A percentile compares a stretch with the other conserved stretches of the same genome.
phyloP scores from a whole-genome alignment of 805 yeast species.

The Saturnispora quitensis region DNA sequence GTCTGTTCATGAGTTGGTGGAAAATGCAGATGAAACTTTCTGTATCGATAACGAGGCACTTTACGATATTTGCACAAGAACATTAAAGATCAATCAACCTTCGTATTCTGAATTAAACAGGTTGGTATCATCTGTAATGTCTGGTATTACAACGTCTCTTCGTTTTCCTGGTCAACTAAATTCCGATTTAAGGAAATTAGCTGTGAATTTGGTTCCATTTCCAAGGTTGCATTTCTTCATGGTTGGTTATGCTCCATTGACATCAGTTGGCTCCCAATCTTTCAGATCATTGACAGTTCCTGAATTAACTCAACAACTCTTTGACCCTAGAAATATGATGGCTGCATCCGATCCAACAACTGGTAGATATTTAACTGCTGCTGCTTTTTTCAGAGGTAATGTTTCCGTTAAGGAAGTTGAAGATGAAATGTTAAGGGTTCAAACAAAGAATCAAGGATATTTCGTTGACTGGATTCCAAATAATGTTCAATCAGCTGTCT shows the following conservation, averaged over 20 bases:
- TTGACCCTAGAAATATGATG: slow-evolving; percentile 90
- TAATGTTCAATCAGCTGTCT: slow-evolving; percentile 88
- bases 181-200: slow-evolving; percentile 85
- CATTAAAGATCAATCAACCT: slow-evolving; percentile 75
- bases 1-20: slow-evolving; percentile 85
- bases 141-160: slow-evolving; percentile 88
- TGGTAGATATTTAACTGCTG: slow-evolving; percentile 87
- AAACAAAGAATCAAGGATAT: slow-evolving; percentile 69
- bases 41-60: slow-evolving; percentile 93
- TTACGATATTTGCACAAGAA: slow-evolving; percentile 80
- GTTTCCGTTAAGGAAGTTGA: slow-evolving; percentile 90
- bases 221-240: slow-evolving; percentile 92
- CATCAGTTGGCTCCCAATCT: slow-evolving; percentile 69
- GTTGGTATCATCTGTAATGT: slow-evolving; percentile 85
- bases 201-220: slow-evolving; percentile 91
- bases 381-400: slow-evolving; percentile 90
- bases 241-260: slow-evolving; percentile 91
- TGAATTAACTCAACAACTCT: slow-evolving; percentile 89
- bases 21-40: slow-evolving; percentile 86
- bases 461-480: slow-evolving; percentile 96
- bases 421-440: slow-evolving; percentile 82
- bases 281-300: slow-evolving; percentile 83
- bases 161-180: slow-evolving; percentile 94
- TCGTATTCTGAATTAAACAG: slow-evolving; percentile 69
- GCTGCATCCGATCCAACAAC: slow-evolving; percentile 88